Percentiles rank a stretch among this genome's conserved stretches.
These are phyloP conservation scores for Penstemon barbatus DNA, from an alignment of 257 asterid genomes.

Conservation along the genomic window DNA sequence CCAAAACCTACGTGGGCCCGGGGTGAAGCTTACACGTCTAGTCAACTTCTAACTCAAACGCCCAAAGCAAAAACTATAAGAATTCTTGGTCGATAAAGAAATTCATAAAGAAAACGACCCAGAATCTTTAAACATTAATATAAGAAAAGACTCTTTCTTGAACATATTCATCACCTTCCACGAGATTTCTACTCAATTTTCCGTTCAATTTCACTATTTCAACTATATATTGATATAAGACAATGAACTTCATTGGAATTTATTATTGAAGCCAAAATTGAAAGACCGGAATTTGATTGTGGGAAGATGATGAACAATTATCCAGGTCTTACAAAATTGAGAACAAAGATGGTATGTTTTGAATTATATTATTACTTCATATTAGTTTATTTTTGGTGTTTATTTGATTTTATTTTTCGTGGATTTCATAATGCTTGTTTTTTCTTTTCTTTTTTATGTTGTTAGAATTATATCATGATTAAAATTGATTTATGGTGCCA, in stretches of 20 bases:
- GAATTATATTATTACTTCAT: background rate
- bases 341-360: slow-evolving; percentile 52
- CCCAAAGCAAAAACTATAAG: slow-evolving; percentile 1
- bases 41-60: slow-evolving; percentile 19
- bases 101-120: slow-evolving; percentile 15
- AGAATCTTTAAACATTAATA: background rate
- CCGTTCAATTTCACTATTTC: slow-evolving; percentile 20
- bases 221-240: slow-evolving; percentile 7
- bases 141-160: background rate
- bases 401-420: too few species aligned
- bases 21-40: too few species aligned
- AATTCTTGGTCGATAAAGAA: slow-evolving; percentile 30
- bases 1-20: too few species aligned
- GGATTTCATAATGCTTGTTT: too few species aligned
- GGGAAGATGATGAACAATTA: slow-evolving; percentile 57
- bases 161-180: slow-evolving; percentile 3
- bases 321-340: slow-evolving; percentile 53
- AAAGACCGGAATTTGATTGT: slow-evolving; percentile 1
- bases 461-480: too few species aligned
- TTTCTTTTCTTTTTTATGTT: too few species aligned
- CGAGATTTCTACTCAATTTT: slow-evolving; percentile 22
- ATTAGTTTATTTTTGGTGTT: background rate
- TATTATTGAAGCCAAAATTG: background rate
- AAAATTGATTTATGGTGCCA: too few species aligned
- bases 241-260: background rate